These are phyloP conservation scores for Ascomycota sp. DNA, from an alignment of 2,329 filamentous ascomycete species.

Conservation along the genomic window DNA sequence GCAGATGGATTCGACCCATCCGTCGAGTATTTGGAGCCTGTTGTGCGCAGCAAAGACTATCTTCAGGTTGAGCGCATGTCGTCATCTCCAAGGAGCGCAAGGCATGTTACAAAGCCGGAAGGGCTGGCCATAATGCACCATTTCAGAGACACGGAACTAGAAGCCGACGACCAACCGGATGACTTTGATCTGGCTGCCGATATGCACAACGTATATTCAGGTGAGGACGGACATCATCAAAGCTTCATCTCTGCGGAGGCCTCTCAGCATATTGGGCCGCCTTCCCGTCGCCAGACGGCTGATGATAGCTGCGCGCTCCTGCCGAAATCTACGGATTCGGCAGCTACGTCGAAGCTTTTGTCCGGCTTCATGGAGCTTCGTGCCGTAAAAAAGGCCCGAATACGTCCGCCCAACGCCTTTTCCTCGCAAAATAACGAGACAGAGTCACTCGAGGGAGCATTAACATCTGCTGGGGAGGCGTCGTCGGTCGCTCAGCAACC, in stretches of 20 bases:
- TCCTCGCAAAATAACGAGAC: too few species aligned
- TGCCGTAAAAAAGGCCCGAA: constrained; percentile 7
- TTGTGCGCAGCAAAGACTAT: constrained; percentile 1
- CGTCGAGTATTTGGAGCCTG: constrained; percentile 3
- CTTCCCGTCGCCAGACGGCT: background rate
- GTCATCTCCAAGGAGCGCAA: constrained; percentile 3
- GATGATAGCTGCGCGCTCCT: constrained; percentile 2
- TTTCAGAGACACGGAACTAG: constrained; percentile 6
- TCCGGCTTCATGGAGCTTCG: constrained; percentile 12
- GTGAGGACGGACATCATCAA: background rate
- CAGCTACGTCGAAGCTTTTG: constrained; percentile 9
- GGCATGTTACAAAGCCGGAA: constrained; percentile 2
- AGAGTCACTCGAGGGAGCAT: too few species aligned
- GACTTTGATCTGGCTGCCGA: background rate
- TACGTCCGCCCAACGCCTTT: background rate
- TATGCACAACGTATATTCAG: background rate
- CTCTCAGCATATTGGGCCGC: background rate
- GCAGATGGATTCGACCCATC: constrained; percentile 1
- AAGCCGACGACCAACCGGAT: background rate
- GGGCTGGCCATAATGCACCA: constrained; percentile 3
- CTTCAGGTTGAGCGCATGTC: constrained; percentile 1
- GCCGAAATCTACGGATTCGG: constrained; percentile 3
- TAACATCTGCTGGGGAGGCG: too few species aligned
- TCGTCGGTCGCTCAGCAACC: too few species aligned
- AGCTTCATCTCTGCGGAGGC: background rate